These are phyloP conservation scores for Coemansia sp. DNA, from an alignment of 192 early-diverging fungal genomes.

Conservation along the genomic window DNA sequence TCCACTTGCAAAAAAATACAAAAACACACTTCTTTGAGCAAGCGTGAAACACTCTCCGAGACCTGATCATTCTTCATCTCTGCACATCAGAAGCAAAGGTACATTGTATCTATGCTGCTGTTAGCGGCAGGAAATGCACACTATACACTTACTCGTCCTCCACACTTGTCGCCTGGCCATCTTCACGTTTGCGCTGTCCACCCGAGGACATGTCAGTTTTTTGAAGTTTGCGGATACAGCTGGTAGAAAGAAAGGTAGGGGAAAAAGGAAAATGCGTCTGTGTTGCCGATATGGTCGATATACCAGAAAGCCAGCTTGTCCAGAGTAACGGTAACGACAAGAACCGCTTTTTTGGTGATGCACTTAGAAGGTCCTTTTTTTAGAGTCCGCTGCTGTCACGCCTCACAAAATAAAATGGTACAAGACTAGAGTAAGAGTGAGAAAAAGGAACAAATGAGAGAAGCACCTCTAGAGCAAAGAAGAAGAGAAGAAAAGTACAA, in stretches of 20 bases:
- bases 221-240: not conserved
- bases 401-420: not conserved
- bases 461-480: constrained; percentile 4
- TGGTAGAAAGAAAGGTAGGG: constrained; percentile 8
- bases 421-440: constrained; percentile 5
- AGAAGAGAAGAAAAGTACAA: constrained; percentile 5
- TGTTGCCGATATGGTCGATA: constrained; percentile 1
- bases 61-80: not conserved
- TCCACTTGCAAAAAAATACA: too few species aligned
- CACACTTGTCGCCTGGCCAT: constrained; percentile 11
- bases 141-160: constrained; percentile 45
- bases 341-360: too few species aligned
- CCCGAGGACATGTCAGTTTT: constrained; percentile 12
- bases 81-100: not conserved
- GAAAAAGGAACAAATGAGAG: too few species aligned
- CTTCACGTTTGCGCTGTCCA: constrained; percentile 25
- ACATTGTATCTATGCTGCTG: not conserved
- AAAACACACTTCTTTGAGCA: too few species aligned
- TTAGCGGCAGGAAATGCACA: constrained; percentile 3
- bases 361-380: too few species aligned
- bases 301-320: not conserved
- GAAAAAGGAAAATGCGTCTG: constrained; percentile 5
- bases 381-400: too few species aligned
- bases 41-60: not conserved
- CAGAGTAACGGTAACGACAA: constrained; percentile 1